Conservation (phyloP, 2,329 filamentous ascomycete species). For the Colletotrichum theobromicola region DNA sequence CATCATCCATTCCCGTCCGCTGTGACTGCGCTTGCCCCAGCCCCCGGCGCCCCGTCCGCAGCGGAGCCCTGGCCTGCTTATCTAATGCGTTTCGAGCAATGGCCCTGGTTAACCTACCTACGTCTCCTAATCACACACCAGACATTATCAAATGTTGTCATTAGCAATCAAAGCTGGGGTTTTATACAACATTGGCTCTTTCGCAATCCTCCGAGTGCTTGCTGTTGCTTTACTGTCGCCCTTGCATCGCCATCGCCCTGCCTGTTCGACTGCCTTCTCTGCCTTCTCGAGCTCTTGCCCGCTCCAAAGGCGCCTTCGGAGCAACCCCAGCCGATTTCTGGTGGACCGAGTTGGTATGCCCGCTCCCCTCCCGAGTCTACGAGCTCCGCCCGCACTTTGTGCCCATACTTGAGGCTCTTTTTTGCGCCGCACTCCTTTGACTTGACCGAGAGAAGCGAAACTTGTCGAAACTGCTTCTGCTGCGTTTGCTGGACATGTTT, state of each 20-base stretch:
- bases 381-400: not conserved
- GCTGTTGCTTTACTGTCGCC: not conserved
- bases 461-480: not conserved
- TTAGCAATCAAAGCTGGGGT: slow-evolving; percentile 30
- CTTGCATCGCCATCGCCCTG: not conserved
- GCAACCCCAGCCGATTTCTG: slow-evolving; percentile 16
- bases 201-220: not conserved
- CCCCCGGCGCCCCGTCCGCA: slow-evolving; percentile 9
- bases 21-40: not conserved
- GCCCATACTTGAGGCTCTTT: not conserved
- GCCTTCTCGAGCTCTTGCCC: not conserved
- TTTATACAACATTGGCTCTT: slow-evolving; percentile 8
- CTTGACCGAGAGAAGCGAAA: not conserved
- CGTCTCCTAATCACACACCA: slow-evolving; percentile 34
- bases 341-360: slow-evolving; percentile 22
- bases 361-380: slow-evolving; percentile 10
- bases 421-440: not conserved
- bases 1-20: not conserved
- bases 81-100: slow-evolving; percentile 23
- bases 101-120: slow-evolving; percentile 28
- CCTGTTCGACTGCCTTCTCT: not conserved
- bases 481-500: not conserved
- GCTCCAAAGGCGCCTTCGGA: slow-evolving; percentile 12
- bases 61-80: slow-evolving; percentile 26
- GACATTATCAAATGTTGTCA: slow-evolving; percentile 33